Base-by-base conservation (phyloP, 192 early-diverging fungal species). In the Ramicandelaber brevisporus region DNA sequence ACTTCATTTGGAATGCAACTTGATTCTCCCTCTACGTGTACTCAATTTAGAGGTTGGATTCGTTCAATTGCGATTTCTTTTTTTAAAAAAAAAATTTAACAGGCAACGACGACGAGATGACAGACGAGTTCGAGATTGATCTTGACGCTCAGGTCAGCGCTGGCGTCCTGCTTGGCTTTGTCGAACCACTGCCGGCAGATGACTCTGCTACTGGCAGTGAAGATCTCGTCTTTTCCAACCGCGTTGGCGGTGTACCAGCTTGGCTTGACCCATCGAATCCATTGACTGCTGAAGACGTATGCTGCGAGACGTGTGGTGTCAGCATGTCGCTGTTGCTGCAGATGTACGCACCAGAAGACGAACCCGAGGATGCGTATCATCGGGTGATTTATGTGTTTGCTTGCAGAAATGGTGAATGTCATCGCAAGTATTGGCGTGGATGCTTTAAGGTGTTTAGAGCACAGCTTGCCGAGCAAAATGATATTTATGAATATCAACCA, bases 291-390 rank as follows among this genome's bases (percentile, higher is more conserved):
- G 66, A 72, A 18, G 30, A 50, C 20, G 70, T 70, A 3, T 32
- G 37, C 7, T 92, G 87, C 46, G 66, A 60, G 15, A 57, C 63
- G 6, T 92, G 86, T 43, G 34, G 47, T 7, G 61, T 61, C 29
- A 61, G 74, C 2, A 78, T 87, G 82, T 43, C 47, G 6, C 46
- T 83, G 38, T 57, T 92, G 29, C 26, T 80, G 30, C 86, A 92
- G 58, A 44, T 97, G 4, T 97, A 87, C 34, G 79, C 85, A 1
- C 85, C 92, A 6, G 85, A 97, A 35, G 82, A 97, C 43, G 55
- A 70, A 13, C 72, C 78, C 0, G 37, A 42, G 0, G 70, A 81
- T 37, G 88, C 92, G 2, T 95, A 73, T 40, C 86, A 89, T 40
- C 67, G 92, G 21, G 70, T 70, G 31, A 44, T 95, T 5, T 92